Conservation (phyloP, 495 filamentous ascomycete genomes). For the Extremus antarcticus region DNA sequence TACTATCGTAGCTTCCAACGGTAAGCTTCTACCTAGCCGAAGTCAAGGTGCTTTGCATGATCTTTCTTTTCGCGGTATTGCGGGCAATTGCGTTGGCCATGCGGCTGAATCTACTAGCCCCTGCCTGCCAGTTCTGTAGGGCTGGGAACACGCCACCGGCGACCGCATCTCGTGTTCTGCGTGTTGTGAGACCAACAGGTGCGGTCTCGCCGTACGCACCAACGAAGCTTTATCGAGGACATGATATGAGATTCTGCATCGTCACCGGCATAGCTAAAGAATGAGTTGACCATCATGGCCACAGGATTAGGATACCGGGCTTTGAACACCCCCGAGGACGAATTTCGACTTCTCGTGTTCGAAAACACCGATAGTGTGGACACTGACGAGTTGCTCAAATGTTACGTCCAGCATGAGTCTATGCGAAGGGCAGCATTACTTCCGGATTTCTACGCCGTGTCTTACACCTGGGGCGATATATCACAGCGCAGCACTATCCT, state of each 20-base stretch:
- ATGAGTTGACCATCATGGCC: not conserved
- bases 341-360: not conserved
- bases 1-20: too few species aligned
- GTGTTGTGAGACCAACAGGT: not conserved
- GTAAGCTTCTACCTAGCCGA: too few species aligned
- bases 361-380: not conserved
- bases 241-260: too few species aligned
- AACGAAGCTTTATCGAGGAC: too few species aligned
- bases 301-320: not conserved
- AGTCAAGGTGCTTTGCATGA: too few species aligned
- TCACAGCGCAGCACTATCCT: not conserved
- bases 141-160: not conserved
- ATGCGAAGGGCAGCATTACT: not conserved
- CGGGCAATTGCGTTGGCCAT: not conserved
- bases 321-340: not conserved
- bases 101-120: too few species aligned
- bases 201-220: not conserved
- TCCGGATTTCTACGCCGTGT: constrained; percentile 1
- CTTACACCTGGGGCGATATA: constrained; percentile 12
- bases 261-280: not conserved
- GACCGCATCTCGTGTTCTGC: not conserved
- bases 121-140: too few species aligned
- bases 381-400: not conserved
- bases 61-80: not conserved
- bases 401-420: not conserved